A percentile compares a stretch with the other conserved stretches of the same genome.
Conservation (phyloP, 345 rosid genomes). For the Hibiscus tridactylites region DNA sequence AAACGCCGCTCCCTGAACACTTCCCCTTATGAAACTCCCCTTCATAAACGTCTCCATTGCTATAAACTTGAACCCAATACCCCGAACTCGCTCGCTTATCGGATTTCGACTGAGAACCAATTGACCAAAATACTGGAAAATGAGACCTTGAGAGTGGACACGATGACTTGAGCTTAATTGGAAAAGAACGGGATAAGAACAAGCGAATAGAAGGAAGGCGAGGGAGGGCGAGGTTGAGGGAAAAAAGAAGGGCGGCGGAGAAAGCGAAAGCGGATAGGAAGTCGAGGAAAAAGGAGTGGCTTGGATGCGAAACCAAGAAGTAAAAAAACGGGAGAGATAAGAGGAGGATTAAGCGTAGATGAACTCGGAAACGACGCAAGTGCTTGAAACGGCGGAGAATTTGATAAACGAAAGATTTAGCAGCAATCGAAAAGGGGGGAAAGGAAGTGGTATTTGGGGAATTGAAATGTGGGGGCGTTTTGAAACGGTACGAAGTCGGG, state of each 20-base stretch:
- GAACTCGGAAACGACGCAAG: constrained; percentile 43
- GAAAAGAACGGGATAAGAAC: constrained; percentile 75
- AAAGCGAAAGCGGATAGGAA: constrained; percentile 78
- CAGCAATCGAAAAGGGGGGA: constrained; percentile 35
- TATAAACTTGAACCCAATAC: constrained; percentile 77
- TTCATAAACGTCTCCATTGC: constrained; percentile 87
- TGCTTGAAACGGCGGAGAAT: constrained; percentile 42
- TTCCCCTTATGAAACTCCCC: constrained; percentile 86
- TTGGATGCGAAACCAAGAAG: constrained; percentile 73
- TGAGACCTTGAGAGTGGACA: constrained; percentile 30
- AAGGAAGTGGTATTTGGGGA: constrained; percentile 16
- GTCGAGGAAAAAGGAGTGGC: constrained; percentile 69
- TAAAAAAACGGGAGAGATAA: constrained; percentile 70
- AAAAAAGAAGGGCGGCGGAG: constrained; percentile 67
- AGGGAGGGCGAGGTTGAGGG: constrained; percentile 71
- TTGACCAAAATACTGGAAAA: constrained; percentile 86
- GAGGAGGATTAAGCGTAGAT: constrained; percentile 55
- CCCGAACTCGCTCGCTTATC: constrained; percentile 69
- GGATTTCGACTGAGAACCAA: constrained; percentile 59
- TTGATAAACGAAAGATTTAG: constrained; percentile 40
- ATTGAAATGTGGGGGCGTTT: constrained; percentile 17
- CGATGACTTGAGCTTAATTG: constrained; percentile 41
- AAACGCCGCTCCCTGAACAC: constrained; percentile 84
- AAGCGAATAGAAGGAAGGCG: constrained; percentile 73
- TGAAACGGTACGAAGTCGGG: constrained; percentile 34